These are phyloP conservation scores for Aspergillus neotritici DNA, from an alignment of 2,329 filamentous ascomycete species.

Conservation along the genomic window DNA sequence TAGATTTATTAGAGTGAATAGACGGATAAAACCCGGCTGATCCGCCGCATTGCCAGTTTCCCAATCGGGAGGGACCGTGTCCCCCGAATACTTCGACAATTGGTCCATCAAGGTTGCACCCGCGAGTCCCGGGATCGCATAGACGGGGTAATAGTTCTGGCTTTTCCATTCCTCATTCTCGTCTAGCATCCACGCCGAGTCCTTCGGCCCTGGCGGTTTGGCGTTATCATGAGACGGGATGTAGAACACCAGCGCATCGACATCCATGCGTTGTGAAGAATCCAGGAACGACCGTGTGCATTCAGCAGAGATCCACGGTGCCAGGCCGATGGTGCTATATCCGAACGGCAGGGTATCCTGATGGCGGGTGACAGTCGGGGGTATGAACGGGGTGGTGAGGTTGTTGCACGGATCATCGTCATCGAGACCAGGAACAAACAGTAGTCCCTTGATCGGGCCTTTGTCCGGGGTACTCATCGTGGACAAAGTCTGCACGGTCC, in stretches of 20 bases:
- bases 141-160: conserved; percentile 70
- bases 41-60: background rate
- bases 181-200: conserved; percentile 63
- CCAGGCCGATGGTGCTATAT: conserved; percentile 72
- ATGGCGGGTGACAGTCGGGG: conserved; percentile 67
- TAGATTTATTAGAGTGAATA: conserved; percentile 48
- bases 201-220: conserved; percentile 61
- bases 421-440: conserved; percentile 74
- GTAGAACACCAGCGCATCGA: conserved; percentile 56
- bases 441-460: conserved; percentile 65
- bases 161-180: conserved; percentile 67
- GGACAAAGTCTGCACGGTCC: conserved; percentile 70
- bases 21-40: conserved; percentile 25
- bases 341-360: conserved; percentile 60
- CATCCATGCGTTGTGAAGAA: conserved; percentile 54
- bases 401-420: conserved; percentile 57
- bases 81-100: conserved; percentile 71
- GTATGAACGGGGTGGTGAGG: conserved; percentile 60
- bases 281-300: conserved; percentile 71
- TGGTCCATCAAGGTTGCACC: conserved; percentile 66
- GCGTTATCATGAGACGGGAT: conserved; percentile 42
- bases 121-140: conserved; percentile 65
- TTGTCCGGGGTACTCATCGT: conserved; percentile 58
- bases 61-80: conserved; percentile 46
- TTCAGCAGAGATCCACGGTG: conserved; percentile 72